Evolutionary conservation across 129 eudicot species (phyloP), one percentile per base, ranked within the genome.

Genomic region (Silybum marianum): DNA sequence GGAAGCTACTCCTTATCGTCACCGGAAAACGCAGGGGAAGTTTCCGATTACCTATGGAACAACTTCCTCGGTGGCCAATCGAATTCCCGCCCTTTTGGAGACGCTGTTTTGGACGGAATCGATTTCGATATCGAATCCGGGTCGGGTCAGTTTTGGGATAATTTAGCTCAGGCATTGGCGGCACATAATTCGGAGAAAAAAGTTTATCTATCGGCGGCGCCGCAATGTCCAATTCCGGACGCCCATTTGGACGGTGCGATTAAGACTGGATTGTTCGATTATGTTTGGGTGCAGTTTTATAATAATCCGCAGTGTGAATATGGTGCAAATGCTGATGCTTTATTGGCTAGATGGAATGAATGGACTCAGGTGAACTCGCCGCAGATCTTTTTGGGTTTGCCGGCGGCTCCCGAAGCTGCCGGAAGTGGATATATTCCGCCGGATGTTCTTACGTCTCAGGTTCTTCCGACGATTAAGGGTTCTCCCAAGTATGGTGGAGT

Each of bases 201-300:
- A 46, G 95, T 92, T 1, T 79, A 81, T 84, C 78, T 93, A 22
- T 78, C 93, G 13, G 97, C 95, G 4, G 97, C 97, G 13, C 97
- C 97, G 14, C 97, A 90, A 38, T 93, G 97, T 54, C 93, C 91
- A 1, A 68, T 93, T 65, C 90, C 93, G 0, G 90, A 87, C n/a
- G 77, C 79, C 16, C 51, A 40, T 13, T 48, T 93, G 30, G 73
- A 72, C 13, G 42, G 86, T 0, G 93, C 93, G 1, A 75, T 90
- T 16, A 68, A 30, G 1, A 84, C 90, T 0, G 91, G 93, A 8
- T 68, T 90, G 18, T 90, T 90, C 44, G 97, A 90, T 81, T 92
- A 88, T 36, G 89, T 92, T 21, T 90, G 97, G 97, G 86, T 92
- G 39, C 97, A 92, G 63, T 92, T 92, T 26, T 92, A 86, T 82